Conservation (phyloP, 805 yeast species). For the Candida dajiaensis region DNA sequence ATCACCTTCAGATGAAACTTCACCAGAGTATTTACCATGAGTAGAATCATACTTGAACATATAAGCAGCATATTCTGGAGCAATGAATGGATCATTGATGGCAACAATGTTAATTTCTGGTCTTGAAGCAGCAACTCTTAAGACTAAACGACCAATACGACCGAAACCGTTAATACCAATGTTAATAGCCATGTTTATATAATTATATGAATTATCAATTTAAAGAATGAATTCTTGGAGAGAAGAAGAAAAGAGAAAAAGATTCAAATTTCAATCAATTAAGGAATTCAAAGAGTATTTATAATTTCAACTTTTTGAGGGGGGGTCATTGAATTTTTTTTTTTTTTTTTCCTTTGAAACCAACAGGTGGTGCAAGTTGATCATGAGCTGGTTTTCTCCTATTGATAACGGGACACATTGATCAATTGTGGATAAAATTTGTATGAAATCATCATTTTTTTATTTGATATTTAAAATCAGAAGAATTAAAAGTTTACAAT, state of each 20-base stretch:
- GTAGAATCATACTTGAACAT: constrained; percentile 74
- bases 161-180: constrained; percentile 74
- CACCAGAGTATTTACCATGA: constrained; percentile 59
- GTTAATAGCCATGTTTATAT: constrained; percentile 38
- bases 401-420: background rate
- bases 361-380: background rate
- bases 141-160: constrained; percentile 64
- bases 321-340: background rate
- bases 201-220: background rate
- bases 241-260: background rate
- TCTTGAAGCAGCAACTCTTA: constrained; percentile 56
- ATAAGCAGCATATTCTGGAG: constrained; percentile 64
- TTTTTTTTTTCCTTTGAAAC: too few relatives aligned
- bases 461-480: background rate
- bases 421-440: too few relatives aligned
- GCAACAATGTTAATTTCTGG: constrained; percentile 52
- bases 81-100: constrained; percentile 65
- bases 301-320: too few relatives aligned
- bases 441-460: too few relatives aligned
- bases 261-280: too few relatives aligned
- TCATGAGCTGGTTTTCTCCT: too few relatives aligned
- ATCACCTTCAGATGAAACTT: constrained; percentile 47
- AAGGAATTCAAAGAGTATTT: background rate
- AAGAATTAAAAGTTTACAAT: background rate
- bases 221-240: background rate